Percentiles rank a stretch among this genome's conserved stretches.
Evolutionary conservation across 179 eudicot genomes (phyloP).

Genomic region (Drosera spatulata): DNA sequence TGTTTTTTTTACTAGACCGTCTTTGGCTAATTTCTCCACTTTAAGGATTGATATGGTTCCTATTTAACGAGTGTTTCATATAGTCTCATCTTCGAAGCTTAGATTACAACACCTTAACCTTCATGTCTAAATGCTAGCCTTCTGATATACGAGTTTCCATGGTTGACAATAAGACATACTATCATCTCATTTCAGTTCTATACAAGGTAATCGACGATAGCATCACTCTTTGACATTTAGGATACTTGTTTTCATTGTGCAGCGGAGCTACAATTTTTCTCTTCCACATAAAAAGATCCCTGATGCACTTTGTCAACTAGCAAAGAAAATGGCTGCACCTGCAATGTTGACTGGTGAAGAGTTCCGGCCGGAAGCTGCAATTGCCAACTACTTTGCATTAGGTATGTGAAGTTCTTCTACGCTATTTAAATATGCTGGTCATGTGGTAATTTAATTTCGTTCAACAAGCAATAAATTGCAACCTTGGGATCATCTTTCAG

Average conservation of each 20-base stretch:
- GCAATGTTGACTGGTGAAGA: constrained; percentile 69
- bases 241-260: constrained; percentile 10
- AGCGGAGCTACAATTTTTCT: constrained; percentile 70
- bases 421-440: too few species aligned
- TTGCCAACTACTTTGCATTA: constrained; percentile 76
- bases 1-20: too few species aligned
- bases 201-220: background rate
- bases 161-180: too few species aligned
- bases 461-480: background rate
- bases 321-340: constrained; percentile 56
- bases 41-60: too few species aligned
- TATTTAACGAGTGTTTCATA: too few species aligned
- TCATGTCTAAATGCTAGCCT: background rate
- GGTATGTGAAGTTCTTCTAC: too few species aligned
- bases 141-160: too few species aligned
- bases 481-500: constrained; percentile 21
- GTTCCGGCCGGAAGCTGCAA: constrained; percentile 89
- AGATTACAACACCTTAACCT: background rate
- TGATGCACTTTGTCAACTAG: constrained; percentile 55
- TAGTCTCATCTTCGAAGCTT: too few species aligned
- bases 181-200: background rate
- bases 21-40: too few species aligned
- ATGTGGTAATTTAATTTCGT: background rate
- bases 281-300: constrained; percentile 87
- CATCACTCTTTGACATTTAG: constrained; percentile 1